Evolutionary conservation across 345 rosid genomes (phyloP), one percentile per base, ranked within the genome.

Genomic region (Reutealis trisperma): DNA sequence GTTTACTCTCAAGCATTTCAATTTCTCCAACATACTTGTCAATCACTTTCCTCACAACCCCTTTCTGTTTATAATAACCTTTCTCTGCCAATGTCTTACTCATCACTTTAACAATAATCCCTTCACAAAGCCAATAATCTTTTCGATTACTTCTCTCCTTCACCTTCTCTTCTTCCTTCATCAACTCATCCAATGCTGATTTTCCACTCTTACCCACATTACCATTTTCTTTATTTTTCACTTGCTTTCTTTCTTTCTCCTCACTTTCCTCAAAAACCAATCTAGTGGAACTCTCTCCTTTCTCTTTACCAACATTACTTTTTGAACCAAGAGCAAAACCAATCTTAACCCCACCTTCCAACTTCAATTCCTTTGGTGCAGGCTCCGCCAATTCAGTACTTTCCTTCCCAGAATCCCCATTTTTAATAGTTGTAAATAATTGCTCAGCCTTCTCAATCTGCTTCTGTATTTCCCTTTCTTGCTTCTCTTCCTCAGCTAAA

Each of bases 21-120:
- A 92, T 86, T 83, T 96, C 98, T 22, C 97, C 98, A 7, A 90
- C 94, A 63, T 93, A 96, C 67, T 82, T 88, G 60, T 96, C 99
- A 41, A 92, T 89, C 73, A 93, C 99, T 84, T 86, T 90, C 81
- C 81, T 92, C 78, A 96, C 92, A 8, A 91, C 85, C 10, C 97
- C 98, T 57, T 96, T 96, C 75, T 90, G 94, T 86, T 92, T 96
- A 79, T 96, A 93, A 52, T 96, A 93, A 34, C 98, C 98, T 83
- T 89, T 93, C 15, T 87, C 89, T 0, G 88, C 92, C 87, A 96
- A 82, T 2, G 89, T 87, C 52, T 91, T 93, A 78, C 93, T 90
- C 97, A 96, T 91, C 41, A 96, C 96, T 88, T 96, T 96, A 59
- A 96, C 98, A 55, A 93, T 62, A 0, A 93, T 89, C 37, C 90